A percentile compares a stretch with the other conserved stretches of the same genome.
Evolutionary conservation across 805 yeast species (phyloP).

Genomic region (Starmerella apicola): DNA sequence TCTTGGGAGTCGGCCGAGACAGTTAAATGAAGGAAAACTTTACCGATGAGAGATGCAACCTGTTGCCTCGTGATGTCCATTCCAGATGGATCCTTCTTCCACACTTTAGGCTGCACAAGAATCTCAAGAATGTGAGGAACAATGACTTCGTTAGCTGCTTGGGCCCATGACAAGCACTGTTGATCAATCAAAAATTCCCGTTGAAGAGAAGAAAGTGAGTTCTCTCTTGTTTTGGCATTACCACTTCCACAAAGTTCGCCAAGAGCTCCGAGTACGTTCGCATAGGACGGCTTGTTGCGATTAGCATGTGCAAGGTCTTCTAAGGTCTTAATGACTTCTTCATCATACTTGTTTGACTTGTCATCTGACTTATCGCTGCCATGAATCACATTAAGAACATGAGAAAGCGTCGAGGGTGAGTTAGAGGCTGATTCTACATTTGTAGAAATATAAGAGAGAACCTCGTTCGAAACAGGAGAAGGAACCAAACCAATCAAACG

Average conservation of each 20-base stretch:
- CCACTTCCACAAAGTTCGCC: constrained; percentile 7
- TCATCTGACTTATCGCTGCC: not conserved
- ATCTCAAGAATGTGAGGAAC: constrained; percentile 55
- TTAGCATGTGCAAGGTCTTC: constrained; percentile 5
- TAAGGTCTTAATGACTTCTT: constrained; percentile 1
- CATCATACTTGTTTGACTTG: not conserved
- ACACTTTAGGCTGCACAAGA: constrained; percentile 52
- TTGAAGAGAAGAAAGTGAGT: constrained; percentile 34
- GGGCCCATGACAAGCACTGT: constrained; percentile 25
- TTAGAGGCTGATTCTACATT: not conserved
- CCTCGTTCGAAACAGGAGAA: constrained; percentile 1
- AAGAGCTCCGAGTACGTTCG: constrained; percentile 4
- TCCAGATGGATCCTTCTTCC: constrained; percentile 47
- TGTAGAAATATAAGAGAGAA: constrained; percentile 2
- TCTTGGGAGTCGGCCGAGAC: constrained; percentile 25
- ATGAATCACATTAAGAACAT: constrained; percentile 1
- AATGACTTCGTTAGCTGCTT: constrained; percentile 56
- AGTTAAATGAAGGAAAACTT: constrained; percentile 41
- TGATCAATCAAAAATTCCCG: constrained; percentile 35
- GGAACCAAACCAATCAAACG: constrained; percentile 2
- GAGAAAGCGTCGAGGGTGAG: not conserved
- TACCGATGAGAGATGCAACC: constrained; percentile 54
- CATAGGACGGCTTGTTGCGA: constrained; percentile 6
- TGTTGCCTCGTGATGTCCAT: constrained; percentile 56
- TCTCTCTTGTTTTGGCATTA: constrained; percentile 15